phyloP scores from a whole-genome alignment of 2,329 filamentous ascomycete genomes.

The Phialemonium atrogriseum region DNA sequence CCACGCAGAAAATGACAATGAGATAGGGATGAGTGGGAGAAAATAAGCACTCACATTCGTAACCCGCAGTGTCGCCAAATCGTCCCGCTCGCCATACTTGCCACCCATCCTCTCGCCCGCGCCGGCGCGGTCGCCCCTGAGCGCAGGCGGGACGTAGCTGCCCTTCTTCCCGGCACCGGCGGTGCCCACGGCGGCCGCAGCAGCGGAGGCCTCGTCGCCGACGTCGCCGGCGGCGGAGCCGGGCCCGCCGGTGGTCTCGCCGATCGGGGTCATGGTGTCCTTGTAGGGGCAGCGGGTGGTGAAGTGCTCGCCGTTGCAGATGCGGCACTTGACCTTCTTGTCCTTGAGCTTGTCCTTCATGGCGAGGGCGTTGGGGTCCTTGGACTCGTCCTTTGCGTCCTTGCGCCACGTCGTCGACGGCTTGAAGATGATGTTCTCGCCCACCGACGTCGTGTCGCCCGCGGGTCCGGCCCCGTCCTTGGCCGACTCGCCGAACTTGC shows the following conservation, averaged over 20 bases:
- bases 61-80: slow-evolving; percentile 90
- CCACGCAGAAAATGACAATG: slow-evolving; percentile 4
- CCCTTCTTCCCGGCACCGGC: slow-evolving; percentile 61
- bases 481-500: slow-evolving; percentile 86
- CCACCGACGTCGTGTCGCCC: slow-evolving; percentile 82
- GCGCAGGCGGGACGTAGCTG: slow-evolving; percentile 89
- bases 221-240: slow-evolving; percentile 48
- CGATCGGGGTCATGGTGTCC: slow-evolving; percentile 93
- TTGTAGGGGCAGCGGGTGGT: slow-evolving; percentile 99
- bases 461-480: slow-evolving; percentile 78
- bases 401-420: slow-evolving; percentile 91
- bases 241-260: slow-evolving; percentile 46
- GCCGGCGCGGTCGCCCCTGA: slow-evolving; percentile 47
- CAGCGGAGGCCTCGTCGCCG: slow-evolving; percentile 46
- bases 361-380: slow-evolving; percentile 62
- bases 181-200: slow-evolving; percentile 43
- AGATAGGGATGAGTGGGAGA: slow-evolving; percentile 2
- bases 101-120: slow-evolving; percentile 78
- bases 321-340: slow-evolving; percentile 99
- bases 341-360: slow-evolving; percentile 85
- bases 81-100: slow-evolving; percentile 90
- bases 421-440: slow-evolving; percentile 97
- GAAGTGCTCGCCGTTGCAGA: slow-evolving; percentile 98
- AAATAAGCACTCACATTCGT: slow-evolving; percentile 74
- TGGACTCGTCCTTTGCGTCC: slow-evolving; percentile 70